These are phyloP conservation scores for Rhododendron mucronatum DNA, from an alignment of 148 eudicot species.

Conservation along the genomic window DNA sequence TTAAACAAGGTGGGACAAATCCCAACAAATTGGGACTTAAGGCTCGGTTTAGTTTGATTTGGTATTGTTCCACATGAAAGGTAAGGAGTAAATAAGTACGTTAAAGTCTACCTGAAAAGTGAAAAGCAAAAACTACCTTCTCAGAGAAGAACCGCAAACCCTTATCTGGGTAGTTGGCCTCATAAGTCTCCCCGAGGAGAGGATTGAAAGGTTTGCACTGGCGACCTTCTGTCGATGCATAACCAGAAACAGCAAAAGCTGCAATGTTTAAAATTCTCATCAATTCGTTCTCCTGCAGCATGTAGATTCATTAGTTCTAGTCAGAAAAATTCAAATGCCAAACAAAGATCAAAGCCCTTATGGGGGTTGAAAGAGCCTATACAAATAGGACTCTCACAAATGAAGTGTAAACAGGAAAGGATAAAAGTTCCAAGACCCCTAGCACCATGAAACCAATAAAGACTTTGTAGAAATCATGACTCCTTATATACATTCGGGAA, in stretches of 20 bases:
- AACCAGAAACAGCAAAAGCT: conserved; percentile 95
- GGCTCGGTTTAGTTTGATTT: too few relatives aligned
- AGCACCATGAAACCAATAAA: not conserved
- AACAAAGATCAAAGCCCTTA: not conserved
- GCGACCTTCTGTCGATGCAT: conserved; percentile 98
- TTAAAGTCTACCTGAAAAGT: not conserved
- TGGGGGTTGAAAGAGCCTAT: not conserved
- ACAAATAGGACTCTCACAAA: not conserved
- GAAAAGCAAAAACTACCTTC: conserved; percentile 47
- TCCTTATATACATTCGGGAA: not conserved
- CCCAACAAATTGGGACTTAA: too few relatives aligned
- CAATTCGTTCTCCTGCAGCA: conserved; percentile 82
- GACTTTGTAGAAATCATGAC: not conserved
- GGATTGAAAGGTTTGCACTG: conserved; percentile 99
- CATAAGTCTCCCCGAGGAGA: conserved; percentile 94
- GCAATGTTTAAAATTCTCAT: conserved; percentile 88
- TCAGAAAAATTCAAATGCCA: conserved; percentile 9
- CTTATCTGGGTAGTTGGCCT: conserved; percentile 95
- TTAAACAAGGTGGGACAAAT: too few relatives aligned
- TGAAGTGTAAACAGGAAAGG: not conserved
- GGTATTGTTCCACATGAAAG: not conserved
- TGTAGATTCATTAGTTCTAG: conserved; percentile 5
- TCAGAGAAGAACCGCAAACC: conserved; percentile 92
- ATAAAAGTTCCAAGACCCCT: not conserved
- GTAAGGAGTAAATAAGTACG: not conserved